Evolutionary conservation across 768 basidiomycete genomes (phyloP), one percentile per base, ranked within the genome.

Genomic region (Podaxis sp.): DNA sequence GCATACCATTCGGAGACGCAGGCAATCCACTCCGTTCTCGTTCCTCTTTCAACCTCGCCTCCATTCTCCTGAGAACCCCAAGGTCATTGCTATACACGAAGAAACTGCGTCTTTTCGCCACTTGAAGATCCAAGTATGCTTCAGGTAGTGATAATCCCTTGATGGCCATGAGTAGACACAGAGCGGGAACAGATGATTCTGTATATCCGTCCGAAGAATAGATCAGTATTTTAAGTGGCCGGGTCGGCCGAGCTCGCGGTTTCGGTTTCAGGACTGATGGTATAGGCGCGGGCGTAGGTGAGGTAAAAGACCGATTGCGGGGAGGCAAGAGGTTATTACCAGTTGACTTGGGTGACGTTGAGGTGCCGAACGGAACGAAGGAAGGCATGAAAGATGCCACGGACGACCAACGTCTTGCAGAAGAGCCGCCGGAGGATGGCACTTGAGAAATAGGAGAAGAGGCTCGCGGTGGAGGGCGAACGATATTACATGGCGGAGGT

Each of bases 181-280:
- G 79, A 21, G 94, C 95, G 55, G 93, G 86, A 5, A 95, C 86
- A 25, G 89, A 90, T 9, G 91, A 90, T 72, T 98, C 95, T 23
- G 96, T 98, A 76, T 96, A 94, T 52, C 92, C 93, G 70, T 95
- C 93, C 16, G 88, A 82, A 16, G 88, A 90, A 72, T 93, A 91
- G 28, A 95, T 71, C 63, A 95, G 80, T 57, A 95, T 76, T 69
- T 92, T 91, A 57, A 87, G 76, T 4, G 89, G 90, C 32, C 81
- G 78, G 28, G 83, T 82, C 62, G 80, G 83, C 28, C 72, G 64
- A 40, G 70, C 65, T 11, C 67, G 62, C 58, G 72, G 67, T 35
- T 70, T 68, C 28, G 66, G 61, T 51, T 51, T 44, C 59, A 59
- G 32, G n/a, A 54, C 28, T 50, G 64, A 38, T 63, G 68, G 46